A percentile compares a stretch with the other conserved stretches of the same genome.
Conservation (phyloP, 805 yeast species). For the Zygoascus flipseniorum region DNA sequence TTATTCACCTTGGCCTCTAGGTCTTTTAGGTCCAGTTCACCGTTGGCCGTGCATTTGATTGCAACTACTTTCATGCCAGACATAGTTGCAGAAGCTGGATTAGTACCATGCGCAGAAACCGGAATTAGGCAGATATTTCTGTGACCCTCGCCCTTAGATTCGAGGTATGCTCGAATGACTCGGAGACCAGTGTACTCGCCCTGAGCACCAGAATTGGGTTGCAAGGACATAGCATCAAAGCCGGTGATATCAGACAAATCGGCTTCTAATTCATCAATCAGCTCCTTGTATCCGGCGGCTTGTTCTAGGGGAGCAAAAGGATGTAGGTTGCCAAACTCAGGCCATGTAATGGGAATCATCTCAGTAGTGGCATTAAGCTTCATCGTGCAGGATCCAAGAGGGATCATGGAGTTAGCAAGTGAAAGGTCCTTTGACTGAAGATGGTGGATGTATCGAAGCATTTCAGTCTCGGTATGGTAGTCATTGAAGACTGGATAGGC, state of each 20-base stretch:
- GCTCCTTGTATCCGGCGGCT: constrained; percentile 75
- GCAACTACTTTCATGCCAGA: constrained; percentile 91
- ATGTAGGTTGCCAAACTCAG: constrained; percentile 80
- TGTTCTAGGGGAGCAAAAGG: constrained; percentile 90
- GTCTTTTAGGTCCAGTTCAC: constrained; percentile 78
- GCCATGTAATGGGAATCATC: constrained; percentile 92
- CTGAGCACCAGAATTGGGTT: constrained; percentile 98
- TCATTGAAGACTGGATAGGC: constrained; percentile 71
- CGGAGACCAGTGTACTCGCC: constrained; percentile 95
- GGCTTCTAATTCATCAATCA: constrained; percentile 66
- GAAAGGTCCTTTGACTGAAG: constrained; percentile 86
- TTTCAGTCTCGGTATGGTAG: constrained; percentile 90
- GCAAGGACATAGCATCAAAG: constrained; percentile 78
- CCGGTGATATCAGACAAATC: constrained; percentile 93
- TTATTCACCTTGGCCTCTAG: constrained; percentile 62
- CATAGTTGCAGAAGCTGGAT: constrained; percentile 98
- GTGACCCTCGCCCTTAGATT: constrained; percentile 56
- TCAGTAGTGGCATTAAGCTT: constrained; percentile 91
- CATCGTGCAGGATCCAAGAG: constrained; percentile 98
- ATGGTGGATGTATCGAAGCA: constrained; percentile 81
- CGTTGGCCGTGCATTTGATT: constrained; percentile 76
- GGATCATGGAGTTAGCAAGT: constrained; percentile 92
- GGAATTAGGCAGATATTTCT: constrained; percentile 91
- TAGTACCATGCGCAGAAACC: constrained; percentile 96
- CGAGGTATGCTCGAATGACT: constrained; percentile 71